Percentiles rank a stretch among this genome's conserved stretches.
Evolutionary conservation across 2,329 filamentous ascomycete species (phyloP).

Genomic region (Aspergillus latus): DNA sequence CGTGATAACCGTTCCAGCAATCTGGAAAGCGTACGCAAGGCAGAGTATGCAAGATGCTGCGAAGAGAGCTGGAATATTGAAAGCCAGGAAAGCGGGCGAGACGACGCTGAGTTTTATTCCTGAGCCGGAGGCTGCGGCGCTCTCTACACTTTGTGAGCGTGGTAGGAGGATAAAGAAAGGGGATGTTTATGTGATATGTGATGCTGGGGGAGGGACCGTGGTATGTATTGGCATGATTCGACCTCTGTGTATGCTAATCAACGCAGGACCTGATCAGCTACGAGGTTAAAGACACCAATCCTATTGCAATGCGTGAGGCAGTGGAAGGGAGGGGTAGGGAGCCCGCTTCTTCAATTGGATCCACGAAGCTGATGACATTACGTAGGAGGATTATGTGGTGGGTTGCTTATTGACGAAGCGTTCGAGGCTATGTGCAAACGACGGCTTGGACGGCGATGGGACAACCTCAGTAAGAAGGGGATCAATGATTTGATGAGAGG

Average conservation of each 20-base stretch:
- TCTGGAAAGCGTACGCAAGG: constrained; percentile 11
- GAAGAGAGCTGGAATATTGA: constrained; percentile 3
- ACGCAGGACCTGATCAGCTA: constrained; percentile 7
- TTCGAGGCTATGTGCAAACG: constrained; percentile 6
- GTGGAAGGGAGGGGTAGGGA: constrained; percentile 7
- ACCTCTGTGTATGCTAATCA: no score
- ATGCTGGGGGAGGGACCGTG: constrained; percentile 6
- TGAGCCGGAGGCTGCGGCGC: constrained; percentile 7
- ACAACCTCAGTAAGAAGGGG: constrained; percentile 7
- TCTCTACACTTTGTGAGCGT: constrained; percentile 6
- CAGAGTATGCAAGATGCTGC: constrained; percentile 9
- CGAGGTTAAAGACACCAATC: constrained; percentile 1
- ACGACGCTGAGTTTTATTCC: constrained; percentile 8
- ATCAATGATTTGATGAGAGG: constrained; percentile 5
- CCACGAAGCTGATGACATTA: neutral
- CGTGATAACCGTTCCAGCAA: constrained; percentile 10
- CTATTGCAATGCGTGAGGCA: constrained; percentile 6
- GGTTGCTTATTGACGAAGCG: constrained; percentile 8
- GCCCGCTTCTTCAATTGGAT: neutral
- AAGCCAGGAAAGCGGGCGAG: neutral
- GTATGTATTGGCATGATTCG: no score
- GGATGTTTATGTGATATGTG: constrained; percentile 9
- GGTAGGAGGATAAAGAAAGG: neutral
- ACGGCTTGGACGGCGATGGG: constrained; percentile 8
- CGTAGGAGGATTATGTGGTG: constrained; percentile 3